Evolutionary conservation across 1,284 basidiomycete species (phyloP).

Genomic region (Trametes pubescens): DNA sequence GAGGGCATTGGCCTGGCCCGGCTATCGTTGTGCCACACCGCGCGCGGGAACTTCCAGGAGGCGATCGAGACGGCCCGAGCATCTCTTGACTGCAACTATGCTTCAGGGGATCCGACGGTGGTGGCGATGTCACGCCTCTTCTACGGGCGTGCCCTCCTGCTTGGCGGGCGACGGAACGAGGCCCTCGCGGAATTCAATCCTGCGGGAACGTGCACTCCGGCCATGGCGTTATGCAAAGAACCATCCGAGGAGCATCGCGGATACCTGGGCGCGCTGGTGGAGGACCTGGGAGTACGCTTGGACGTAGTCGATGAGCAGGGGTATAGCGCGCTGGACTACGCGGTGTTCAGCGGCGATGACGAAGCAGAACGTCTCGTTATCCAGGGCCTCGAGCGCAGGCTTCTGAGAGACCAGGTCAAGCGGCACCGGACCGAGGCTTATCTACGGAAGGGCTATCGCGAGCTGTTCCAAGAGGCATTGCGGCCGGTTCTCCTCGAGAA

Average conservation of each 20-base stretch:
- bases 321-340: slow-evolving; percentile 8
- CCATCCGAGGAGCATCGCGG: slow-evolving; percentile 1
- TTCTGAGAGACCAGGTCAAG: neutral
- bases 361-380: neutral
- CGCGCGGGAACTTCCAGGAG: neutral
- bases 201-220: neutral
- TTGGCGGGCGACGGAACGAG: neutral
- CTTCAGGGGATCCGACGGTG: slow-evolving; percentile 3
- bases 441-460: neutral
- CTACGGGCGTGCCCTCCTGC: slow-evolving; percentile 1
- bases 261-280: neutral
- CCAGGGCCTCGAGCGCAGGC: neutral
- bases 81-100: neutral
- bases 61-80: neutral
- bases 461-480: slow-evolving; percentile 2
- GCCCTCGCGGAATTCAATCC: neutral
- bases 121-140: slow-evolving; percentile 4
- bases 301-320: slow-evolving; percentile 7
- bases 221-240: slow-evolving; percentile 10
- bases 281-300: neutral
- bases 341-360: slow-evolving; percentile 5
- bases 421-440: neutral
- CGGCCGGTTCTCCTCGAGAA: slow-evolving; percentile 2
- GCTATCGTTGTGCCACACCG: slow-evolving; percentile 3
- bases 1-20: slow-evolving; percentile 7